phyloP scores from a whole-genome alignment of 495 filamentous ascomycete species.

The Lophiotrema nucula region DNA sequence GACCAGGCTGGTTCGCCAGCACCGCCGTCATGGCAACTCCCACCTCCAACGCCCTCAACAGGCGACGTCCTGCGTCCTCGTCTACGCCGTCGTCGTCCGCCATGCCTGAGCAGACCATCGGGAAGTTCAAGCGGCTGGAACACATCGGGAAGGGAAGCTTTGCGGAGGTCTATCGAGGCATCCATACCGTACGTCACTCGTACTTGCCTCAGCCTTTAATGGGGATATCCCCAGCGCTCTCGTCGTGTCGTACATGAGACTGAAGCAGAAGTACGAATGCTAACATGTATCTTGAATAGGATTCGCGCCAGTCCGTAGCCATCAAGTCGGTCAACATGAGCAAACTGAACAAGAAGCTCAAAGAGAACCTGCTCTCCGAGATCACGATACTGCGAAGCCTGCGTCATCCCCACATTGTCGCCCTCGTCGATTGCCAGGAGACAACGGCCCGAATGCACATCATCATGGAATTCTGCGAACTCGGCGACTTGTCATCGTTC shows the following conservation, averaged over 20 bases:
- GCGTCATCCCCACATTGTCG: slow-evolving; percentile 94
- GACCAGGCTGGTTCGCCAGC: slow-evolving; percentile 23
- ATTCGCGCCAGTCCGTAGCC: slow-evolving; percentile 72
- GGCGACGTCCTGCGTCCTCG: slow-evolving; percentile 49
- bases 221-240: too few relatives aligned
- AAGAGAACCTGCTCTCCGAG: slow-evolving; percentile 91
- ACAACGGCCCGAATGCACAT: slow-evolving; percentile 84
- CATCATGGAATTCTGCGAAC: slow-evolving; percentile 97
- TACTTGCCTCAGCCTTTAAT: too few relatives aligned
- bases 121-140: slow-evolving; percentile 71
- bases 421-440: slow-evolving; percentile 89
- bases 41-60: slow-evolving; percentile 41
- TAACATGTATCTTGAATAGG: slow-evolving; percentile 42
- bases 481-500: slow-evolving; percentile 89
- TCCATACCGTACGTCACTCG: slow-evolving; percentile 75
- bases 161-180: slow-evolving; percentile 85
- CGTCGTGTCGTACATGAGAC: background rate
- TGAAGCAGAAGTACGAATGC: background rate
- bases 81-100: slow-evolving; percentile 40
- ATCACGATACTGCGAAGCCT: slow-evolving; percentile 90
- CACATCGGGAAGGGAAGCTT: slow-evolving; percentile 96
- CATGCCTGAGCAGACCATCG: slow-evolving; percentile 62
- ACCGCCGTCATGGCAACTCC: slow-evolving; percentile 45
- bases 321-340: slow-evolving; percentile 92
- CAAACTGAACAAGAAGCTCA: slow-evolving; percentile 91